Evolutionary conservation across 345 rosid genomes (phyloP).

Genomic region (Ceriops decandra): DNA sequence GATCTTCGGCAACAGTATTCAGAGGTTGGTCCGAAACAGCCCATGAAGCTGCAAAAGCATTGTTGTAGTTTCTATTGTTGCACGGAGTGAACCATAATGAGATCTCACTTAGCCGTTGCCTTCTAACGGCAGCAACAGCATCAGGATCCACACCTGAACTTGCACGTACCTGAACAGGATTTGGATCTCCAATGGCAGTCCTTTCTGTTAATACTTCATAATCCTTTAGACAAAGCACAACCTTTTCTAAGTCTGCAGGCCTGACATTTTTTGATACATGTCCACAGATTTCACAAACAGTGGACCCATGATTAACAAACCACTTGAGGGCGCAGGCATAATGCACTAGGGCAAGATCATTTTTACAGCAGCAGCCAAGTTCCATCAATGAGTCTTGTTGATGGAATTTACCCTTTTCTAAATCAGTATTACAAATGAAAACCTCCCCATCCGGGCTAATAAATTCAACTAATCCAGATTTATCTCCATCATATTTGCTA

Average conservation of each 20-base stretch:
- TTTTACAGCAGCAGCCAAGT: slow-evolving; percentile 95
- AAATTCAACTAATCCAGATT: slow-evolving; percentile 56
- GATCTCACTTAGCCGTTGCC: slow-evolving; percentile 83
- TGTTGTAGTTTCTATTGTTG: slow-evolving; percentile 24
- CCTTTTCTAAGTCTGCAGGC: slow-evolving; percentile 56
- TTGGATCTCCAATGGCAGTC: slow-evolving; percentile 61
- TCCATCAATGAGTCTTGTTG: slow-evolving; percentile 54
- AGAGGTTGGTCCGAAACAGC: slow-evolving; percentile 62
- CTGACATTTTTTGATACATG: slow-evolving; percentile 56
- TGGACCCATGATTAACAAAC: slow-evolving; percentile 95
- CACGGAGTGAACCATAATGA: slow-evolving; percentile 79
- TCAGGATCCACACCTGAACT: slow-evolving; percentile 64
- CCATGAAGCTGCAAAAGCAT: slow-evolving; percentile 46
- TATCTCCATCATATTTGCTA: slow-evolving; percentile 32
- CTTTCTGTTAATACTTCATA: slow-evolving; percentile 70
- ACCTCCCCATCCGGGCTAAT: slow-evolving; percentile 75
- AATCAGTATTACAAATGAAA: slow-evolving; percentile 62
- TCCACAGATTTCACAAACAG: slow-evolving; percentile 89
- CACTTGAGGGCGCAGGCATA: slow-evolving; percentile 95
- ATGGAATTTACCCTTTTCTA: slow-evolving; percentile 63
- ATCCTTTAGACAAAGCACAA: slow-evolving; percentile 64
- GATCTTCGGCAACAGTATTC: slow-evolving; percentile 48
- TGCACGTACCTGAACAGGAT: slow-evolving; percentile 38
- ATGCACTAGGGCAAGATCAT: slow-evolving; percentile 83
- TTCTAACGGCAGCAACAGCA: slow-evolving; percentile 71